Percentiles rank a stretch among this genome's conserved stretches.
phyloP scores from a whole-genome alignment of 1,284 basidiomycete species.

The Grifola frondosa region DNA sequence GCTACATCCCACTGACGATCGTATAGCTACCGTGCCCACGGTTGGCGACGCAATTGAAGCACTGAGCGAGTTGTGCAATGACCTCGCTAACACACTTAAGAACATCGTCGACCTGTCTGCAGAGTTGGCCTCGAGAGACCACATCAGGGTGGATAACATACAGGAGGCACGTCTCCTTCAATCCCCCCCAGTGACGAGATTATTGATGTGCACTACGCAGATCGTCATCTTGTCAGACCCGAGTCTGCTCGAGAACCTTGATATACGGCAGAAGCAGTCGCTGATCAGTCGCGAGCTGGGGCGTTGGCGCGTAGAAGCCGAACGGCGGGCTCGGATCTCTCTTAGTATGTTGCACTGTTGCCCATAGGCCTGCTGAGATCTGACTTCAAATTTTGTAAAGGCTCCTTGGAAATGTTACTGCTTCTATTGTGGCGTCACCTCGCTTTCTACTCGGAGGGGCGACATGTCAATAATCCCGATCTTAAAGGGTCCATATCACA shows the following conservation, averaged over 20 bases:
- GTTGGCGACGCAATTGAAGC: slow-evolving; percentile 75
- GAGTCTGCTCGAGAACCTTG: slow-evolving; percentile 59
- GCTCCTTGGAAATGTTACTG: slow-evolving; percentile 80
- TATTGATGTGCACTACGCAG: too few species aligned
- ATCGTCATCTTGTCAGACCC: slow-evolving; percentile 56
- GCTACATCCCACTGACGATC: not conserved
- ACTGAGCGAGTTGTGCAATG: slow-evolving; percentile 58
- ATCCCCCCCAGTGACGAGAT: not conserved
- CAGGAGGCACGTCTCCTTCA: slow-evolving; percentile 53
- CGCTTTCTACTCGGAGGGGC: slow-evolving; percentile 54
- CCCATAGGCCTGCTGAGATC: slow-evolving; percentile 7
- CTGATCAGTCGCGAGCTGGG: slow-evolving; percentile 62
- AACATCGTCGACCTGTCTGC: slow-evolving; percentile 68
- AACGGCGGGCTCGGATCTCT: slow-evolving; percentile 49
- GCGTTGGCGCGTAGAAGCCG: slow-evolving; percentile 43
- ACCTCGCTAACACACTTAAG: slow-evolving; percentile 61
- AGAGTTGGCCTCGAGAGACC: slow-evolving; percentile 70
- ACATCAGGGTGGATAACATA: slow-evolving; percentile 70
- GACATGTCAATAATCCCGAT: slow-evolving; percentile 36
- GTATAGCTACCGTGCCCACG: slow-evolving; percentile 69
- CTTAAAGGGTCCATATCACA: slow-evolving; percentile 45
- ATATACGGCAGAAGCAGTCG: slow-evolving; percentile 64
- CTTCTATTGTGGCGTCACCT: slow-evolving; percentile 87
- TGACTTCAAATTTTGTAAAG: slow-evolving; percentile 35
- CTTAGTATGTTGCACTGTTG: slow-evolving; percentile 45